Evolutionary conservation across 768 basidiomycete species (phyloP).

Genomic region (Fomitopsis pulvina): DNA sequence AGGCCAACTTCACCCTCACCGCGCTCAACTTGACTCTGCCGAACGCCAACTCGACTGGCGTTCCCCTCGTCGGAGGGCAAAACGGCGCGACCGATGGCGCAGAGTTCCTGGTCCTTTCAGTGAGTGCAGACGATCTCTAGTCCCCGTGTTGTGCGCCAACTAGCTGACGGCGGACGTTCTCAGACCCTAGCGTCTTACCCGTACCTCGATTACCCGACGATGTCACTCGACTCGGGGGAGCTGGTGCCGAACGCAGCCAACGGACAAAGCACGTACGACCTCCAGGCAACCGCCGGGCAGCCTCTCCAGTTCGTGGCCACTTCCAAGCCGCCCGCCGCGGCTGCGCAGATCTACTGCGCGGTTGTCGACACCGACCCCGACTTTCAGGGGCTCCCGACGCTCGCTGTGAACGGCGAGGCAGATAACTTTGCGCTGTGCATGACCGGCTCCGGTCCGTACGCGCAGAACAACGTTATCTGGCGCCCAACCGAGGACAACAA

Average conservation of each 20-base stretch:
- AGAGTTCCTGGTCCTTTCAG: constrained; percentile 37
- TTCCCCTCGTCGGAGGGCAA: constrained; percentile 39
- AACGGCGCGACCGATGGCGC: constrained; percentile 26
- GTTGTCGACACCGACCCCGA: constrained; percentile 22
- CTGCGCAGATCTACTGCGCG: constrained; percentile 32
- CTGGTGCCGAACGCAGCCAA: constrained; percentile 28
- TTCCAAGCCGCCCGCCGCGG: constrained; percentile 16
- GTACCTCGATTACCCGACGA: constrained; percentile 34
- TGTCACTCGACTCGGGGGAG: constrained; percentile 32
- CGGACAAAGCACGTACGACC: constrained; percentile 29
- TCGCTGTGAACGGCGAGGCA: constrained; percentile 18
- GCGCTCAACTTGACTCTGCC: constrained; percentile 35
- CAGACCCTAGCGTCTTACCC: constrained; percentile 46
- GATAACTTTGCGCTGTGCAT: constrained; percentile 15
- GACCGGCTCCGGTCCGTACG: not conserved
- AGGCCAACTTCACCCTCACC: constrained; percentile 39
- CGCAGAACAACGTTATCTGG: constrained; percentile 18
- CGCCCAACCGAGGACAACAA: not conserved
- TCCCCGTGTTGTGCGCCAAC: not conserved
- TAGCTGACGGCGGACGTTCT: not conserved
- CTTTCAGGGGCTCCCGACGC: constrained; percentile 15
- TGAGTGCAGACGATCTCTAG: constrained; percentile 17
- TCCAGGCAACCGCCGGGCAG: constrained; percentile 23
- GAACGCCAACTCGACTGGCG: constrained; percentile 40
- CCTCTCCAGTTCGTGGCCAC: constrained; percentile 31